These are phyloP conservation scores for Lycium ferocissimum DNA, from an alignment of 257 asterid species.

Conservation along the genomic window DNA sequence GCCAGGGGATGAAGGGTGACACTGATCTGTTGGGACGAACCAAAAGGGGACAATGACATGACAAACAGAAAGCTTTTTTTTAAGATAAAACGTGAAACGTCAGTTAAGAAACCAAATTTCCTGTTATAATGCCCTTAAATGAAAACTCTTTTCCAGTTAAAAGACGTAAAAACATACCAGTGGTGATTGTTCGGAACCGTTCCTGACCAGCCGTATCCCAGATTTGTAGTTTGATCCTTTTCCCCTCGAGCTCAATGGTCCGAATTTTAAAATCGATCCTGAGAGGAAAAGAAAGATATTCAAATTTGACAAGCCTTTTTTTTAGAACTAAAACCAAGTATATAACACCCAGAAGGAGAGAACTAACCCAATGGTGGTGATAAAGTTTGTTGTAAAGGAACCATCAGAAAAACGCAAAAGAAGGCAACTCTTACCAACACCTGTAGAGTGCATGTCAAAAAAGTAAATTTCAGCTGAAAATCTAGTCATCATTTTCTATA, in stretches of 20 bases:
- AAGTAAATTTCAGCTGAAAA: neutral
- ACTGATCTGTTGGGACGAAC: neutral
- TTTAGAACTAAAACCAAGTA: neutral
- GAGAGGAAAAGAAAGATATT: neutral
- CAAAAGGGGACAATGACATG: neutral
- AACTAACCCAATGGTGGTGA: constrained; percentile 26
- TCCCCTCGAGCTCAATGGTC: constrained; percentile 22
- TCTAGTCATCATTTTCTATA: neutral
- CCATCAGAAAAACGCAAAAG: constrained; percentile 27
- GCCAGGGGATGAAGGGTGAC: neutral
- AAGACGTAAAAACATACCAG: constrained; percentile 22
- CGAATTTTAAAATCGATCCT: constrained; percentile 21
- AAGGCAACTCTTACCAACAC: constrained; percentile 30
- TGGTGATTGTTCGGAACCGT: constrained; percentile 38
- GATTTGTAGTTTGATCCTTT: constrained; percentile 36
- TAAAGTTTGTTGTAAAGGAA: constrained; percentile 19
- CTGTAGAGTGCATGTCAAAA: neutral
- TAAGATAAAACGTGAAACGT: neutral
- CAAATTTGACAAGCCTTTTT: constrained; percentile 1
- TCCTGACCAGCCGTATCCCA: constrained; percentile 43
- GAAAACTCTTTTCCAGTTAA: neutral
- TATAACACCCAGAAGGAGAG: neutral
- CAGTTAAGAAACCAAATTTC: neutral
- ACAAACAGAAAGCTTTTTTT: neutral
- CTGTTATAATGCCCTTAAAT: neutral